Conservation (phyloP, 352 stramenopile species). For the Phytophthora pini region DNA sequence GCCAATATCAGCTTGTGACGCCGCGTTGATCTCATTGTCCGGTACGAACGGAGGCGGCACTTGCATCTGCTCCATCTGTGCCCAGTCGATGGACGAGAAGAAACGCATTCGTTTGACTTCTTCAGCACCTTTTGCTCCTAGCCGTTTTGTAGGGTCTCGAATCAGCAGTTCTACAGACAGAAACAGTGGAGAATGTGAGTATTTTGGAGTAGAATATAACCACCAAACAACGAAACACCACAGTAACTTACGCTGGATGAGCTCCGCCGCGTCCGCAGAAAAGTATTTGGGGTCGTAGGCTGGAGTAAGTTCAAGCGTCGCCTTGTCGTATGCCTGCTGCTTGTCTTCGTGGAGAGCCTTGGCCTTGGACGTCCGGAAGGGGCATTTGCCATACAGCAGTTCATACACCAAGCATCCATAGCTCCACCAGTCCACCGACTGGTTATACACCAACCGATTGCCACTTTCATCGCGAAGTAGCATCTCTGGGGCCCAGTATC, state of each 20-base stretch:
- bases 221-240: not conserved
- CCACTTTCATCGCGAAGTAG: conserved; percentile 89
- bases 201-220: not conserved
- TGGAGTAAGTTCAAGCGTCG: conserved; percentile 77
- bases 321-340: conserved; percentile 87
- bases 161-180: conserved; percentile 66
- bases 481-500: conserved; percentile 98
- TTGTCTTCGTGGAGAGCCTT: conserved; percentile 93
- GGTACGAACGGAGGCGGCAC: conserved; percentile 78
- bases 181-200: conserved; percentile 13
- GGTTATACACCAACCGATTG: conserved; percentile 94
- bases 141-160: conserved; percentile 73
- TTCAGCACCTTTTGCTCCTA: conserved; percentile 72
- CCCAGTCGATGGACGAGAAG: conserved; percentile 82
- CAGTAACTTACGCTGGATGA: conserved; percentile 71
- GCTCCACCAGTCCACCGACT: conserved; percentile 97
- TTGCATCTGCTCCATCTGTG: conserved; percentile 70
- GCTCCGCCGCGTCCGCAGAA: conserved; percentile 71
- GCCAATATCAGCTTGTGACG: conserved; percentile 81
- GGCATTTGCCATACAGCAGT: conserved; percentile 96
- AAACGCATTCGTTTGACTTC: conserved; percentile 86
- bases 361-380: conserved; percentile 96
- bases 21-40: conserved; percentile 87
- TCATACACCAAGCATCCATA: conserved; percentile 98
- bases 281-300: conserved; percentile 86